Evolutionary conservation across 371 early-diverging fungal species (phyloP).

Genomic region (Aphelidium insulamus): DNA sequence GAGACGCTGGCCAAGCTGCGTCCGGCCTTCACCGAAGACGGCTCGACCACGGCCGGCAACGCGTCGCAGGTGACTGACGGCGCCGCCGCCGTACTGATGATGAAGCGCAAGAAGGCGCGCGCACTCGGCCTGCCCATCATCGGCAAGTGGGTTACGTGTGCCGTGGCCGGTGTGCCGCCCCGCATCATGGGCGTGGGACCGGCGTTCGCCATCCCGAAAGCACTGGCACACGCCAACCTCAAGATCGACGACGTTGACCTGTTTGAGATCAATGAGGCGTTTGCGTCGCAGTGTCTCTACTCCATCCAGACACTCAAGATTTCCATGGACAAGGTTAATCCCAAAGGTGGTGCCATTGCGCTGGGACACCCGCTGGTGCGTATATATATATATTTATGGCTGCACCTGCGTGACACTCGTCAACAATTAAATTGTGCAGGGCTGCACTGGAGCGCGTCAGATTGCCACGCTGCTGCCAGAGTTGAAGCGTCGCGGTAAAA

Average conservation of each 20-base stretch:
- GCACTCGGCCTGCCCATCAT: slow-evolving; percentile 63
- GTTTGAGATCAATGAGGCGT: slow-evolving; percentile 89
- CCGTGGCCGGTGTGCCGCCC: slow-evolving; percentile 84
- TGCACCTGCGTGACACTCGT: slow-evolving; percentile 11
- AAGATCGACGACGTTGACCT: slow-evolving; percentile 52
- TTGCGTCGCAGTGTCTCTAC: slow-evolving; percentile 92
- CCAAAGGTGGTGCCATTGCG: slow-evolving; percentile 95
- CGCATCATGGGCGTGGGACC: slow-evolving; percentile 91
- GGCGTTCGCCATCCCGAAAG: slow-evolving; percentile 79
- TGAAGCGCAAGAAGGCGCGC: slow-evolving; percentile 77
- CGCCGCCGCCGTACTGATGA: slow-evolving; percentile 88
- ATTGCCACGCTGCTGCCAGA: slow-evolving; percentile 84
- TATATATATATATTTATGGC: slow-evolving; percentile 4
- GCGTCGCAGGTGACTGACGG: slow-evolving; percentile 97
- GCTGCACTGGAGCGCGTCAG: slow-evolving; percentile 89
- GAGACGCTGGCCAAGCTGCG: slow-evolving; percentile 65
- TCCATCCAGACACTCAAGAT: slow-evolving; percentile 67
- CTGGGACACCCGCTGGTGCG: slow-evolving; percentile 61
- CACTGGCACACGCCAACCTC: slow-evolving; percentile 59
- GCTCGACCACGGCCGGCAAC: slow-evolving; percentile 88
- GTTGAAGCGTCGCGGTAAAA: slow-evolving; percentile 63
- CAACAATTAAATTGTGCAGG: slow-evolving; percentile 28
- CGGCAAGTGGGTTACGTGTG: slow-evolving; percentile 72
- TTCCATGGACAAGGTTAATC: slow-evolving; percentile 77
- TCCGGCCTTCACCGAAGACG: slow-evolving; percentile 72